Conservation (phyloP, 2,329 filamentous ascomycete genomes). For the Fusarium nygamai region DNA sequence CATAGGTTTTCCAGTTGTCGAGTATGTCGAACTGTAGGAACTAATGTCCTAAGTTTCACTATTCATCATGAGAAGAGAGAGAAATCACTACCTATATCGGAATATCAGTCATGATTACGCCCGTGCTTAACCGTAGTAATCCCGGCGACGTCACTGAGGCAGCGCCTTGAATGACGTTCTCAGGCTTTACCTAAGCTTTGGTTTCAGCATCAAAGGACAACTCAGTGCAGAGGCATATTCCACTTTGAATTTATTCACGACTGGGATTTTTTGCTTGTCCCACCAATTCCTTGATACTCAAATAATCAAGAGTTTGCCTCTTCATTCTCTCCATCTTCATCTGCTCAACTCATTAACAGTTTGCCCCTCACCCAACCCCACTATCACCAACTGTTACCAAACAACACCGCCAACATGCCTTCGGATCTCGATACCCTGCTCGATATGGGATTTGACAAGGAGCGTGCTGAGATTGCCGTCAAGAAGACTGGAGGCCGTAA, state of each 20-base stretch:
- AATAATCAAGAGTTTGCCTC: neutral
- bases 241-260: neutral
- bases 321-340: neutral
- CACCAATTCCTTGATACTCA: neutral
- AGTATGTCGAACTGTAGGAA: neutral
- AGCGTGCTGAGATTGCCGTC: constrained; percentile 83
- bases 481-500: constrained; percentile 83
- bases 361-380: constrained; percentile 34
- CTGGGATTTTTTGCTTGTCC: neutral
- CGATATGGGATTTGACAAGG: constrained; percentile 84
- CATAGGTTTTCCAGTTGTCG: neutral
- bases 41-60: neutral
- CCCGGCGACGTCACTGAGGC: constrained; percentile 40
- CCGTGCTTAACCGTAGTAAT: constrained; percentile 40
- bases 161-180: constrained; percentile 43
- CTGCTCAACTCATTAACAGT: neutral
- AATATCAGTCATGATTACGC: neutral
- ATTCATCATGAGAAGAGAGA: neutral
- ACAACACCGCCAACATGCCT: constrained; percentile 59
- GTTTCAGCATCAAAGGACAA: neutral
- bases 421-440: constrained; percentile 70
- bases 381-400: constrained; percentile 33
- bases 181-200: constrained; percentile 20
- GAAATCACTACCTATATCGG: neutral
- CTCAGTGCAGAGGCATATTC: neutral